phyloP scores from a whole-genome alignment of 345 rosid genomes.

The Salix suchowensis region DNA sequence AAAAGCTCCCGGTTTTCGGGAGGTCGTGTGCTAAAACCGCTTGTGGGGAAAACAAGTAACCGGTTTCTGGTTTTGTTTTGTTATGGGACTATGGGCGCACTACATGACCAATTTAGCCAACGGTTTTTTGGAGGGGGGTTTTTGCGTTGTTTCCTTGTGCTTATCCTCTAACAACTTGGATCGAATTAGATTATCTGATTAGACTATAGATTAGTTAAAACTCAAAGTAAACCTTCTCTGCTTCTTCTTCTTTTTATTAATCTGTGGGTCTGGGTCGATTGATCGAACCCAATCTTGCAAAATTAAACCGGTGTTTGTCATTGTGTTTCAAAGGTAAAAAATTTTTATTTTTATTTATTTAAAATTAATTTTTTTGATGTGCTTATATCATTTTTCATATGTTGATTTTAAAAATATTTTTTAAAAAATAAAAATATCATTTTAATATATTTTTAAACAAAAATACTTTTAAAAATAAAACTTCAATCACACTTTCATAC shows the following conservation, averaged over 20 bases:
- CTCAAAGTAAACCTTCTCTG: neutral
- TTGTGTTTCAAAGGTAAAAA: no score
- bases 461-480: no score
- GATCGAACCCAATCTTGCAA: neutral
- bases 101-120: conserved; percentile 23
- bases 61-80: conserved; percentile 39
- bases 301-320: no score
- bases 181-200: neutral
- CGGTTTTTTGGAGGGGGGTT: conserved; percentile 34
- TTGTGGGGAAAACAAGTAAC: conserved; percentile 25
- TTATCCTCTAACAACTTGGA: conserved; percentile 20
- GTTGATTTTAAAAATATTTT: no score
- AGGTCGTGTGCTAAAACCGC: conserved; percentile 39
- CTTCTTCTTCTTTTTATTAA: no score
- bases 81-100: conserved; percentile 45
- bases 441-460: no score
- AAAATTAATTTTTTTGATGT: no score
- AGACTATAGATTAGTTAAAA: neutral
- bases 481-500: fast-evolving
- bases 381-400: no score
- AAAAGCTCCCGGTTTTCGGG: conserved; percentile 70
- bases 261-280: neutral
- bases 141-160: conserved; percentile 7
- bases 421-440: no score
- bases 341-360: no score